phyloP scores from a whole-genome alignment of 768 basidiomycete genomes.

The Mycena rebaudengoi region DNA sequence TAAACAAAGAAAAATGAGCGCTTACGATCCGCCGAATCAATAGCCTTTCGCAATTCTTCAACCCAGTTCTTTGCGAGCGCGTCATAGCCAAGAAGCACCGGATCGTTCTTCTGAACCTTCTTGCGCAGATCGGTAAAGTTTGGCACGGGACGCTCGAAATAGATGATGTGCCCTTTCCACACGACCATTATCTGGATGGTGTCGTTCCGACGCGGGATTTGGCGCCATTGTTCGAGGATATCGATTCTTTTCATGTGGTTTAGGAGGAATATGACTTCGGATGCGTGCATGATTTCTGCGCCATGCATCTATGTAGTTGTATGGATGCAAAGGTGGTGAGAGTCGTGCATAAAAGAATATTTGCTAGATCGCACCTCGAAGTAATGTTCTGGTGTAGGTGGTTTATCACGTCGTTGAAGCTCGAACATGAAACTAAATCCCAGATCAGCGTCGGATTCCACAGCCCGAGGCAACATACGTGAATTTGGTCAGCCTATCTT shows the following conservation, averaged over 20 bases:
- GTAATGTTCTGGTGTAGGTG: constrained; percentile 6
- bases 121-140: constrained; percentile 3
- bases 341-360: not conserved
- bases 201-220: constrained; percentile 2
- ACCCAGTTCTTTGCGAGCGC: constrained; percentile 11
- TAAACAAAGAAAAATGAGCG: not conserved
- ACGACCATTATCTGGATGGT: constrained; percentile 7
- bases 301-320: constrained; percentile 4
- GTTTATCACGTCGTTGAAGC: constrained; percentile 7
- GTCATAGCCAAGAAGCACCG: not conserved
- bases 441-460: not conserved
- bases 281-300: constrained; percentile 16
- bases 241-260: constrained; percentile 4
- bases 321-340: not conserved
- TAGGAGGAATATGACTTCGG: not conserved
- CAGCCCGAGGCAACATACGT: not conserved
- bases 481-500: constrained; percentile 10
- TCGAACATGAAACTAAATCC: constrained; percentile 13
- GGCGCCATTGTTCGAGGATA: constrained; percentile 1
- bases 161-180: constrained; percentile 6
- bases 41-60: constrained; percentile 11
- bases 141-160: not conserved
- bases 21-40: constrained; percentile 15
- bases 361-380: not conserved
- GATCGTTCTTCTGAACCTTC: not conserved